phyloP scores from a whole-genome alignment of 768 basidiomycete species.

The Suillus plorans region DNA sequence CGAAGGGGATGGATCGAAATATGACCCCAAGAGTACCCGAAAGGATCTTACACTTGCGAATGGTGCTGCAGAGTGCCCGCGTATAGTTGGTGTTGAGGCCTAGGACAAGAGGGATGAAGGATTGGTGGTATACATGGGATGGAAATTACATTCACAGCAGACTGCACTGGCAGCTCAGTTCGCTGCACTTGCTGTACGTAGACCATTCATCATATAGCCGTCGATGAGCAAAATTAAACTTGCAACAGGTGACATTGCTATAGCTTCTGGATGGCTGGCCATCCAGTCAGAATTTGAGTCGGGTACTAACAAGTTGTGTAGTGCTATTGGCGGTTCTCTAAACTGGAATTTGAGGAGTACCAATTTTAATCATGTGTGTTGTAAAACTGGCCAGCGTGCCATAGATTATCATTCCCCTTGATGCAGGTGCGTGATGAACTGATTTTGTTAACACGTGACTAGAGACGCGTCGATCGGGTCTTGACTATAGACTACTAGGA shows the following conservation, averaged over 20 bases:
- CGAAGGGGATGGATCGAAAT: neutral
- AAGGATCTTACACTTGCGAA: neutral
- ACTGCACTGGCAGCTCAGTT: neutral
- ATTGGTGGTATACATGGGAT: neutral
- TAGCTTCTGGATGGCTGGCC: neutral
- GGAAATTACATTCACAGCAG: neutral
- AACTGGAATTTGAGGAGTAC: neutral
- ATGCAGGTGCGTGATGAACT: too few relatives aligned
- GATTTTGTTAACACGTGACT: too few relatives aligned
- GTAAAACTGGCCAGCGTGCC: neutral
- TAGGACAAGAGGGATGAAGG: neutral
- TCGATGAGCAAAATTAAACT: neutral
- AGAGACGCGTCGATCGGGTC: too few relatives aligned
- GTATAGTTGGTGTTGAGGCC: neutral
- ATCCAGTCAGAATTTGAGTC: neutral
- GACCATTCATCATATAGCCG: neutral
- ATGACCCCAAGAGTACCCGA: neutral
- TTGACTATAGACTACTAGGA: too few relatives aligned
- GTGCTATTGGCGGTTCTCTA: neutral
- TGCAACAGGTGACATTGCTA: neutral
- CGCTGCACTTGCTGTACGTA: neutral
- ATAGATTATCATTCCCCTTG: too few relatives aligned
- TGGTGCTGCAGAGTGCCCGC: neutral
- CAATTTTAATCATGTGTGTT: neutral
- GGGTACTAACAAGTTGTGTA: neutral